Evolutionary conservation across 192 early-diverging fungal genomes (phyloP), one percentile per base, ranked within the genome.

Genomic region (Backusella sp.): DNA sequence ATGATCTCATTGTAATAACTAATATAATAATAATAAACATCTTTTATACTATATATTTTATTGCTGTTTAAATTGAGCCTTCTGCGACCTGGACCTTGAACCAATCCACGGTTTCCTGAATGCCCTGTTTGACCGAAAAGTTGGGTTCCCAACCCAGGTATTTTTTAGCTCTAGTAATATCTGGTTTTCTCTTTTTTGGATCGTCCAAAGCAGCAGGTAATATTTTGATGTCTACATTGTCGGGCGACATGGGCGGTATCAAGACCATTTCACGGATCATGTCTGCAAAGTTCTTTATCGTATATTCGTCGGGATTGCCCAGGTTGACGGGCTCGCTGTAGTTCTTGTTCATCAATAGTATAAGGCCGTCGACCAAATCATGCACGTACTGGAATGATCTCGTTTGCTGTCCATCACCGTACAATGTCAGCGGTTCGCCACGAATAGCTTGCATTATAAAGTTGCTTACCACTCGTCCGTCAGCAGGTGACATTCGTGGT

Each of bases 331-430:
- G 94, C 46, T 90, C 89, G 35, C 72, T 83, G 80, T 88, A 92
- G 65, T 86, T 85, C 71, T 79, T 84, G 68, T 92, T 88, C 94
- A 95, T 95, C 70, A 93, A 76, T 74, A 85, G 66, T 68, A 95
- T 95, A 59, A 95, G 80, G 0, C 92, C 94, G 77, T 95, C 94
- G 9, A 95, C 89, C 21, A 95, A 81, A 76, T 95, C 94, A 72
- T 94, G 93, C 11, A 95, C 85, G 70, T 95, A 95, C 77, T 94
- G 93, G 83, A 95, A 95, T 36, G 92, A 94, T 34, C 94, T 84
- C 2, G 94, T 95, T 75, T 95, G 92, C 14, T 77, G 76, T 14
- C 94, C 94, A 68, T 91, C 92, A 15, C 94, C 94, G 81, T 94
- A 95, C 11, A 95, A 84, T 21, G 94, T 95, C 34, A 94, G 66